Percentiles rank a stretch among this genome's conserved stretches.
Evolutionary conservation across 345 rosid genomes (phyloP).

Genomic region (Moringa oleifera): DNA sequence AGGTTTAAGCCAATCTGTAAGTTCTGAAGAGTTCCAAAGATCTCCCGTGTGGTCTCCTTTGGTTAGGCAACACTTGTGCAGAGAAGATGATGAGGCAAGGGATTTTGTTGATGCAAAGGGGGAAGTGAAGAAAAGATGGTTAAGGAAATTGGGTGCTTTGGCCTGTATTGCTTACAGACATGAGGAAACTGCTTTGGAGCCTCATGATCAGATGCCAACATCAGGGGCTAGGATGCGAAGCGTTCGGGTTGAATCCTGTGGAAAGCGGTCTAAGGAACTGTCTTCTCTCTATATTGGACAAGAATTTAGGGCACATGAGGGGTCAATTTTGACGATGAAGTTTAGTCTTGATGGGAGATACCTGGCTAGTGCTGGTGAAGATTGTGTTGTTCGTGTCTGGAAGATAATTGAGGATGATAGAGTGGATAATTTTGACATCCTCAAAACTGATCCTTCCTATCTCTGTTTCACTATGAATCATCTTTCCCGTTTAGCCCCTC

Average conservation of each 20-base stretch:
- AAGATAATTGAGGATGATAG: constrained; percentile 54
- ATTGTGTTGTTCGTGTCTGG: constrained; percentile 70
- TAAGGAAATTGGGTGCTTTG: constrained; percentile 40
- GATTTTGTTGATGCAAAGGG: constrained; percentile 16
- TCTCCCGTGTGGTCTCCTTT: constrained; percentile 27
- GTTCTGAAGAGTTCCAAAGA: constrained; percentile 44
- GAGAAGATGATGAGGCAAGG: constrained; percentile 19
- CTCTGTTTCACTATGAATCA: constrained; percentile 50
- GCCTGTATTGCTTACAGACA: constrained; percentile 29
- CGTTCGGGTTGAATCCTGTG: constrained; percentile 40
- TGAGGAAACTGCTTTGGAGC: constrained; percentile 13
- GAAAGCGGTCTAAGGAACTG: constrained; percentile 57
- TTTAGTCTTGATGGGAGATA: constrained; percentile 66
- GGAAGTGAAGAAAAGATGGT: constrained; percentile 41
- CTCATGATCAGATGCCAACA: constrained; percentile 26
- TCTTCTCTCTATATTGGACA: constrained; percentile 64
- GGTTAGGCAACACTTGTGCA: constrained; percentile 14
- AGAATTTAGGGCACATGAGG: constrained; percentile 66
- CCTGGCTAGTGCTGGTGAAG: constrained; percentile 77
- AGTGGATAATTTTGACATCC: constrained; percentile 33
- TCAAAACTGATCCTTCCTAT: constrained; percentile 40
- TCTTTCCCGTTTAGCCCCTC: constrained; percentile 39
- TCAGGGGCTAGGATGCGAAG: constrained; percentile 27
- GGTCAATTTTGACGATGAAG: constrained; percentile 68
- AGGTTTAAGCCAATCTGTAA: constrained; percentile 35